Evolutionary conservation across 2,329 filamentous ascomycete species (phyloP).

Genomic region (Torrubiellomyces zombiae): DNA sequence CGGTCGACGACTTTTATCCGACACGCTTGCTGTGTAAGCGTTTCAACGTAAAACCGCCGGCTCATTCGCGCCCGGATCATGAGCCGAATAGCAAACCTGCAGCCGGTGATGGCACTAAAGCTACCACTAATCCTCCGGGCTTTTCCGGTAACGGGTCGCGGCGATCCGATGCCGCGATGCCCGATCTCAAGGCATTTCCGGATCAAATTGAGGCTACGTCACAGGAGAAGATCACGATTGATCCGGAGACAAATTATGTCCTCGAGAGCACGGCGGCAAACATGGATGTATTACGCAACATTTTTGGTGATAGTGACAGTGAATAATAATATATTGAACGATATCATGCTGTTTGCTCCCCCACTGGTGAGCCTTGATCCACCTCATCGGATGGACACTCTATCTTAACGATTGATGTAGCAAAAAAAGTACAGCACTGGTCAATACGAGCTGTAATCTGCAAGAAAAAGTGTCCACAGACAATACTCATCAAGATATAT

Average conservation of each 20-base stretch:
- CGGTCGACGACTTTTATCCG: constrained; percentile 58
- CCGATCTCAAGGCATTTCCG: neutral
- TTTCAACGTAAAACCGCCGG: constrained; percentile 71
- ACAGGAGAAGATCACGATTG: constrained; percentile 24
- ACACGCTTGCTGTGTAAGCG: constrained; percentile 81
- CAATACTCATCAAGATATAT: too few relatives aligned
- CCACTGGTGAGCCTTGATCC: too few relatives aligned
- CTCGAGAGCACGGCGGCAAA: constrained; percentile 58
- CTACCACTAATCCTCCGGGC: neutral
- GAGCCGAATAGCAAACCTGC: constrained; percentile 14
- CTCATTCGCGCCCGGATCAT: constrained; percentile 41
- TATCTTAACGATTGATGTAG: too few relatives aligned
- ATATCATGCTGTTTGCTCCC: neutral
- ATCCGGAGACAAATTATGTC: constrained; percentile 51
- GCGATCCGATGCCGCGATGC: neutral
- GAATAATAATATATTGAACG: constrained; percentile 20
- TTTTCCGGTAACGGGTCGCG: too few relatives aligned
- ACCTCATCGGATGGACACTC: too few relatives aligned
- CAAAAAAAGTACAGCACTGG: too few relatives aligned
- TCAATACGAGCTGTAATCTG: too few relatives aligned
- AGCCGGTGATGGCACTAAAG: too few relatives aligned
- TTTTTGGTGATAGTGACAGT: constrained; percentile 79
- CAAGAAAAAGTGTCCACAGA: too few relatives aligned
- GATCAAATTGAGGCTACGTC: too few relatives aligned
- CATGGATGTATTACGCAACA: constrained; percentile 74